Evolutionary conservation across 2,329 filamentous ascomycete genomes (phyloP), one percentile per base, ranked within the genome.

Genomic region (Fusarium praegraminearum): DNA sequence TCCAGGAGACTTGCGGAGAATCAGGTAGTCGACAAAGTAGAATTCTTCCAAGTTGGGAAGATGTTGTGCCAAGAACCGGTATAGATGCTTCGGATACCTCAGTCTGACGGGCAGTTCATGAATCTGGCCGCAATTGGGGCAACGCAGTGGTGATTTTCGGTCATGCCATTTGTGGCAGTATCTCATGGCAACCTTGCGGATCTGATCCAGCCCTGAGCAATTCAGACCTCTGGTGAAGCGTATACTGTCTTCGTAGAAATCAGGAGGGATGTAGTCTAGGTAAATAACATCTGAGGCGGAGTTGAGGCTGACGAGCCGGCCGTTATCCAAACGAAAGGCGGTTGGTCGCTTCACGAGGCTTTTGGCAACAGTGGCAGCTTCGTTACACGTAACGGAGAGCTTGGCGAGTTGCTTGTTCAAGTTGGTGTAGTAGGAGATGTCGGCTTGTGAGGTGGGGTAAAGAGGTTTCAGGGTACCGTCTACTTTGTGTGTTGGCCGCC

Each of bases 11-110:
- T 77, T 78, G 9, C 78, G 78, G 12, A 82, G 63, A 5, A 82
- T 79, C 8, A 82, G 74, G 53, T 81, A 83, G 65, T 84, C 83
- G 24, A 84, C 73, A 46, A 84, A 80, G 62, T 81, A 84, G 44
- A 84, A 82, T 2, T 78, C 75, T 58, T 83, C 78, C 8, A 84
- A 74, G 16, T 80, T 81, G 2, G 80, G 80, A 16, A 81, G 72
- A 63, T 81, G 79, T 12, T 82, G 74, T 4, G 80, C 78, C 9
- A 83, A 74, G 33, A 84, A 83, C 50, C 83, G 80, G 67, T 82
- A 84, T 2, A 83, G 73, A 54, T 84, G 82, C 7, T 74, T 72
- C 0, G 82, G 82, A 32, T 78, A 78, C 16, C 73, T 70, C 49
- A 76, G 69, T 40, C 65, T 72, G 22, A 75, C 73, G 12, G 69